These are phyloP conservation scores for Penicillium verhagenii DNA, from an alignment of 495 filamentous ascomycete species.

Conservation along the genomic window DNA sequence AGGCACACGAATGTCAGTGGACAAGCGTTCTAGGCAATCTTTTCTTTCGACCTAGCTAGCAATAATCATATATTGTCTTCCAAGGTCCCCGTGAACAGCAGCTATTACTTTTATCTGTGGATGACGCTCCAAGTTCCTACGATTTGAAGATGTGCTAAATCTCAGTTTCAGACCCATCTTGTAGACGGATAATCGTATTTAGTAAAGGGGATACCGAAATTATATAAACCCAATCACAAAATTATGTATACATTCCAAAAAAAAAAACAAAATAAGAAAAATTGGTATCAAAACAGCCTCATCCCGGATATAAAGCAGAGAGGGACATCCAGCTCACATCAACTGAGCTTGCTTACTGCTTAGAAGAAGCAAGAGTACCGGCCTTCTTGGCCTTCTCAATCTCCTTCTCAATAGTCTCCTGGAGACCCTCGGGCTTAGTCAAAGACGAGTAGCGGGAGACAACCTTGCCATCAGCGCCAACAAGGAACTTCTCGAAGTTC, in stretches of 20 bases:
- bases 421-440: constrained; percentile 79
- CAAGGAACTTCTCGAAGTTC: constrained; percentile 97
- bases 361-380: constrained; percentile 28
- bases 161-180: too few species aligned
- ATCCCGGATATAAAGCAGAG: background rate
- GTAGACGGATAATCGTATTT: too few species aligned
- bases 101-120: too few species aligned
- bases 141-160: too few species aligned
- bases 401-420: constrained; percentile 70
- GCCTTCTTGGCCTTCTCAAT: constrained; percentile 52
- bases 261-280: constrained; percentile 9
- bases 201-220: constrained; percentile 2
- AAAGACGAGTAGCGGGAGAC: constrained; percentile 78
- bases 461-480: constrained; percentile 82
- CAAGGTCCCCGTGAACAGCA: too few species aligned
- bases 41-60: too few species aligned
- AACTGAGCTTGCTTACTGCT: constrained; percentile 22
- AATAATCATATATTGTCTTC: background rate
- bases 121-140: too few species aligned
- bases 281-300: constrained; percentile 15
- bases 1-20: background rate
- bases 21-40: too few species aligned
- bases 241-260: background rate
- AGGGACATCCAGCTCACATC: constrained; percentile 6
- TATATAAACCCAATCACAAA: background rate